Conservation (phyloP, 2,329 filamentous ascomycete species). For the Daldinia sp. region DNA sequence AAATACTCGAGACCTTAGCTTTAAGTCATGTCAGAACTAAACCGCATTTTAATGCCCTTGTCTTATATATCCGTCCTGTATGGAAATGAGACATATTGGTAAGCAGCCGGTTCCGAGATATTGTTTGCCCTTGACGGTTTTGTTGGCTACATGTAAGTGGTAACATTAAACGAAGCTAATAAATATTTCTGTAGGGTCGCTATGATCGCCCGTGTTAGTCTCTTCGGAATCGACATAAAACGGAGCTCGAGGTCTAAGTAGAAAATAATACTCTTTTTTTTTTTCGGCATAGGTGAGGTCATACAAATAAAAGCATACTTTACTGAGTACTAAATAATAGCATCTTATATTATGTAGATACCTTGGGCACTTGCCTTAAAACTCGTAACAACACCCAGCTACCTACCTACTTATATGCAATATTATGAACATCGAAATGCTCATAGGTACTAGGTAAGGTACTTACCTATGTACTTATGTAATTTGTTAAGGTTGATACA, state of each 20-base stretch:
- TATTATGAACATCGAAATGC: no score
- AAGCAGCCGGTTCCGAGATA: slow-evolving; percentile 1
- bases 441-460: not conserved
- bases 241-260: no score
- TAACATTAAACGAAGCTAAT: not conserved
- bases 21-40: not conserved
- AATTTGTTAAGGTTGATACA: no score
- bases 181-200: not conserved
- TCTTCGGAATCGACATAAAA: not conserved
- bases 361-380: no score
- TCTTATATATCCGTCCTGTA: slow-evolving; percentile 8
- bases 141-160: not conserved
- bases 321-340: no score
- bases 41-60: not conserved
- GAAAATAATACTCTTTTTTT: no score
- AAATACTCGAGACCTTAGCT: not conserved
- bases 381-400: no score
- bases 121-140: not conserved
- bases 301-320: no score
- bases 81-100: not conserved
- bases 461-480: not conserved
- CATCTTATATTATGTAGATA: no score
- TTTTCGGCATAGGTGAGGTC: no score
- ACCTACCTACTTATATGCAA: not conserved
- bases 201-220: not conserved